These are phyloP conservation scores for Psidium friedrichsthalianum DNA, from an alignment of 345 rosid species.

Conservation along the genomic window DNA sequence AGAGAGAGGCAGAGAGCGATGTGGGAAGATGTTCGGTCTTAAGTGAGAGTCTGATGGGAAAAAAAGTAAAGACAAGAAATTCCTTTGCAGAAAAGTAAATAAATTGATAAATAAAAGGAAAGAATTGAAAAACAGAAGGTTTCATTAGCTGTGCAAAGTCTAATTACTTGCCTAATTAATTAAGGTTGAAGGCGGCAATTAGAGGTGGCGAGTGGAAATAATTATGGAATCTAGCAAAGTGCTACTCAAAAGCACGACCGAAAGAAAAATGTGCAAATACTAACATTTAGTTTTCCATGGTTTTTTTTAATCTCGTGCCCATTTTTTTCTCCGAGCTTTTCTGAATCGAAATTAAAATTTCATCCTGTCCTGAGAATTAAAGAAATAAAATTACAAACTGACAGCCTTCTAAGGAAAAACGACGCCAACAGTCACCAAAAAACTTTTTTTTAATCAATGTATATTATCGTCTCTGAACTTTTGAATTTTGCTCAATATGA, in stretches of 20 bases:
- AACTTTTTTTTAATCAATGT: fast-evolving
- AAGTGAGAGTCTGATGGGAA: background rate
- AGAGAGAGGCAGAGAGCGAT: background rate
- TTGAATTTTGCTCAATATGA: fast-evolving
- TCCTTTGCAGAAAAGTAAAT: background rate
- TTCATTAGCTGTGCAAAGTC: background rate
- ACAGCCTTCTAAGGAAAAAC: background rate
- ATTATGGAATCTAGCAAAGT: background rate
- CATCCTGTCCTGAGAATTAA: background rate
- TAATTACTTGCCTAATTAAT: background rate
- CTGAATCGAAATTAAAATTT: background rate
- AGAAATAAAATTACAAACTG: too few relatives aligned
- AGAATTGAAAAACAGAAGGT: background rate
- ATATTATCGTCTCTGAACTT: fast-evolving
- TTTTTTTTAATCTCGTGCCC: background rate
- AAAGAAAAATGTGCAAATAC: background rate
- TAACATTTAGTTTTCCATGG: background rate
- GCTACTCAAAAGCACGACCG: background rate
- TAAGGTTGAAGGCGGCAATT: background rate
- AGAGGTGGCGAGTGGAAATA: background rate
- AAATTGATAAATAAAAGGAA: background rate
- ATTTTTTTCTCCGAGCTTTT: background rate
- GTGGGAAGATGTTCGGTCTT: background rate
- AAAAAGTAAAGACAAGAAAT: too few relatives aligned
- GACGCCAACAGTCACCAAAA: fast-evolving